Percentiles rank a stretch among this genome's conserved stretches.
These are phyloP conservation scores for Komagataella kurtzmanii DNA, from an alignment of 805 yeast genomes.

Conservation along the genomic window DNA sequence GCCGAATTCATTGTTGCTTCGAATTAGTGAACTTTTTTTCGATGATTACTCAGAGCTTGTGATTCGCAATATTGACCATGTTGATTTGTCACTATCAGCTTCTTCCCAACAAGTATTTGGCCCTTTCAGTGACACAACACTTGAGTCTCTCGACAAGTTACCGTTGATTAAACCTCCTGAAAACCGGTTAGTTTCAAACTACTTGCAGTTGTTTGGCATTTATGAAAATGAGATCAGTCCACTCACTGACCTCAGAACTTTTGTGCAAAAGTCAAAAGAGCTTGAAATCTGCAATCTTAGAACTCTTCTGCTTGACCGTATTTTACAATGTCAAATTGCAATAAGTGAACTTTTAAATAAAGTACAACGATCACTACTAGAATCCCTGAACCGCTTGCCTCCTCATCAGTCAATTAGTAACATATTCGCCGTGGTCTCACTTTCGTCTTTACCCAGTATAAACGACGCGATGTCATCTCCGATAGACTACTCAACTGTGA, in stretches of 20 bases:
- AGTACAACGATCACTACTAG: background rate
- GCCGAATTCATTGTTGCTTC: background rate
- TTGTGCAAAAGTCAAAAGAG: background rate
- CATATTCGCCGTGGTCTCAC: background rate
- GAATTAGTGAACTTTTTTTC: background rate
- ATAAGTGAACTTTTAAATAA: background rate
- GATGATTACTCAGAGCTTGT: background rate
- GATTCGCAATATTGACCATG: background rate
- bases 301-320: background rate
- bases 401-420: background rate
- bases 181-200: background rate
- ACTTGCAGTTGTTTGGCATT: background rate
- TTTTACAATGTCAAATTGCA: background rate
- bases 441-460: background rate
- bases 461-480: background rate
- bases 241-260: background rate
- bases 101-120: background rate
- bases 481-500: background rate
- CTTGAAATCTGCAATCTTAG: background rate
- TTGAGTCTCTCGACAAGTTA: background rate
- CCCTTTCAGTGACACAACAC: background rate
- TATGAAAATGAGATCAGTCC: background rate
- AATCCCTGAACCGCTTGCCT: background rate
- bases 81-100: background rate
- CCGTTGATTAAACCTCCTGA: background rate